A percentile compares a stretch with the other conserved stretches of the same genome.
Conservation (phyloP, 2,329 filamentous ascomycete genomes). For the Chrysoporthe cubensis region DNA sequence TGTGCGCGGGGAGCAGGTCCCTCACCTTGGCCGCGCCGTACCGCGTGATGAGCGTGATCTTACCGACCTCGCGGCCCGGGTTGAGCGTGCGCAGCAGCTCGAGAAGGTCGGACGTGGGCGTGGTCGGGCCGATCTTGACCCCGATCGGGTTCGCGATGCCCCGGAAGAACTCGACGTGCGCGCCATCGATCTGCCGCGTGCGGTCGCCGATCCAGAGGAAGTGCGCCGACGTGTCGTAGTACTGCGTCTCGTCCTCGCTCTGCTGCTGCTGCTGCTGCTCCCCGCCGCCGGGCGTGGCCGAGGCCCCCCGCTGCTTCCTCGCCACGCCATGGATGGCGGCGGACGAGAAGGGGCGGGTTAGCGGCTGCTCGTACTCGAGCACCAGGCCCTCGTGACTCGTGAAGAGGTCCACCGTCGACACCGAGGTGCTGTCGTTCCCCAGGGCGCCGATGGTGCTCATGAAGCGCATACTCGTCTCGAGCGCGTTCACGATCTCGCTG, state of each 20-base stretch:
- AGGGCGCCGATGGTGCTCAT: slow-evolving; percentile 92
- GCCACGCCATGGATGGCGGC: slow-evolving; percentile 33
- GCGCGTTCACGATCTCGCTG: slow-evolving; percentile 78
- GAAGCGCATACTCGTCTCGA: slow-evolving; percentile 90
- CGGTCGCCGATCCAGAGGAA: slow-evolving; percentile 99
- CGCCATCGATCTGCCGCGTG: slow-evolving; percentile 89
- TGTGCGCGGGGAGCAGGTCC: slow-evolving; percentile 78
- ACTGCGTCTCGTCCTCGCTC: slow-evolving; percentile 57
- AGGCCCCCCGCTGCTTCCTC: slow-evolving; percentile 6
- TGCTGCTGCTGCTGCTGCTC: slow-evolving; percentile 34
- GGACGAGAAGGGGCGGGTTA: slow-evolving; percentile 74
- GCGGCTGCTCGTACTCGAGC: slow-evolving; percentile 88
- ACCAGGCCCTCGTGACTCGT: slow-evolving; percentile 94
- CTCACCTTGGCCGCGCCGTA: slow-evolving; percentile 83
- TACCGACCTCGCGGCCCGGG: slow-evolving; percentile 79
- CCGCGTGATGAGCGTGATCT: slow-evolving; percentile 94
- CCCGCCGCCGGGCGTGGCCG: slow-evolving; percentile 37
- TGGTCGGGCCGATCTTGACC: slow-evolving; percentile 92
- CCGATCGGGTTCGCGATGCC: slow-evolving; percentile 95
- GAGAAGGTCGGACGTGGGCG: slow-evolving; percentile 75
- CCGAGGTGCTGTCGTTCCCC: slow-evolving; percentile 67
- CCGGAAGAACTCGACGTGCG: slow-evolving; percentile 96
- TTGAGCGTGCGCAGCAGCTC: slow-evolving; percentile 84
- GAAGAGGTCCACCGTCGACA: slow-evolving; percentile 92
- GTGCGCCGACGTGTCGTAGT: slow-evolving; percentile 93